These are phyloP conservation scores for Antrodiella citrinella DNA, from an alignment of 768 basidiomycete species.

Conservation along the genomic window DNA sequence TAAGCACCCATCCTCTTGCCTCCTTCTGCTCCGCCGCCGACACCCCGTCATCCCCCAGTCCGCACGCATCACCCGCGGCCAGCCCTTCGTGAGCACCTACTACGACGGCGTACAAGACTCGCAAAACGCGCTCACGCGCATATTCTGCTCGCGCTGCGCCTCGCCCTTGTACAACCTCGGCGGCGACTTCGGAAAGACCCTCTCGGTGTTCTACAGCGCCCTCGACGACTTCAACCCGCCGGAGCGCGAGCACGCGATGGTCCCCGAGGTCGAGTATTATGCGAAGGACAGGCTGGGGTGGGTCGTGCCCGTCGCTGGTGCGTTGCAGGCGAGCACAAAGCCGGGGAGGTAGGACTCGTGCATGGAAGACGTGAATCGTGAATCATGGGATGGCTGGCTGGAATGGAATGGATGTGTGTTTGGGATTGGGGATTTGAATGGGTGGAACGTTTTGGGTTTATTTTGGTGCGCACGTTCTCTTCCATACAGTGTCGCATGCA, in stretches of 20 bases:
- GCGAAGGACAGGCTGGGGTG: neutral
- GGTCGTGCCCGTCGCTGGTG: neutral
- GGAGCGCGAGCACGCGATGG: neutral
- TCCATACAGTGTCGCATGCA: too few species aligned
- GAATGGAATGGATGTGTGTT: too few species aligned
- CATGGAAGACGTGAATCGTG: neutral
- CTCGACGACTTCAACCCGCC: neutral
- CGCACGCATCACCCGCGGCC: neutral
- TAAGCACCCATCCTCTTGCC: neutral
- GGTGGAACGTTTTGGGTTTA: neutral
- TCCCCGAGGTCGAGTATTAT: neutral
- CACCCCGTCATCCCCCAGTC: neutral
- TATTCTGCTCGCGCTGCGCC: neutral
- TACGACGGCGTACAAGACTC: neutral
- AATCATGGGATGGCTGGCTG: neutral
- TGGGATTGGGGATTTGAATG: too few species aligned
- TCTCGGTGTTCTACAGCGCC: conserved; percentile 1
- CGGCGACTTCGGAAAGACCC: neutral
- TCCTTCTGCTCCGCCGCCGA: neutral
- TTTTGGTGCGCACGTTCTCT: neutral
- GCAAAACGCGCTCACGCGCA: neutral
- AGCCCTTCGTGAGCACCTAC: neutral
- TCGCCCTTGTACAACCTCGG: neutral
- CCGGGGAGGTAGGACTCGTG: conserved; percentile 1
- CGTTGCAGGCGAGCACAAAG: neutral